Evolutionary conservation across 495 filamentous ascomycete species (phyloP).

Genomic region (Apodospora peruviana): DNA sequence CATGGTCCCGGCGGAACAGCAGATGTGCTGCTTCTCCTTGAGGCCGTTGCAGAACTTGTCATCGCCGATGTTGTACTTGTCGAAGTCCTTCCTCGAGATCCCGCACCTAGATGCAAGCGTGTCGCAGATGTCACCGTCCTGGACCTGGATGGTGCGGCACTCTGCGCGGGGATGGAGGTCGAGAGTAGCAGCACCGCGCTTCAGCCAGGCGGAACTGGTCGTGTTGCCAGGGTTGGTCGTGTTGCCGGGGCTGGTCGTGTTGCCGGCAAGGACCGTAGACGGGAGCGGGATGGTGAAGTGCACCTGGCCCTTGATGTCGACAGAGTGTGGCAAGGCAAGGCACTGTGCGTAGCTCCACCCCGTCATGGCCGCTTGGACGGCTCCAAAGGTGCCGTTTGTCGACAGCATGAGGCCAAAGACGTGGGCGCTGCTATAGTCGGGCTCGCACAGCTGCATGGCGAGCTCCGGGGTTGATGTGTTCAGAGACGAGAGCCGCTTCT

Average conservation of each 20-base stretch:
- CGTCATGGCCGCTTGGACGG: constrained; percentile 26
- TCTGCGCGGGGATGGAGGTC: background rate
- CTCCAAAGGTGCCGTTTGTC: constrained; percentile 25
- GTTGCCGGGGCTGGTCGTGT: background rate
- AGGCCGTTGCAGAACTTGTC: constrained; percentile 32
- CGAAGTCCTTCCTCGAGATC: constrained; percentile 32
- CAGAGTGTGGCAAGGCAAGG: constrained; percentile 16
- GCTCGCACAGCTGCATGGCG: constrained; percentile 34
- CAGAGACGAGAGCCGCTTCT: background rate
- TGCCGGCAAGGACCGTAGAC: background rate
- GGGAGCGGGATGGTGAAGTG: background rate
- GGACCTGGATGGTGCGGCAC: constrained; percentile 22
- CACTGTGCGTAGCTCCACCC: constrained; percentile 31
- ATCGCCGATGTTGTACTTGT: constrained; percentile 30
- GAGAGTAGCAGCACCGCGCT: background rate
- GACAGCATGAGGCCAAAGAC: constrained; percentile 29
- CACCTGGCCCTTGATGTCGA: background rate
- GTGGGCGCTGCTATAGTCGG: constrained; percentile 18
- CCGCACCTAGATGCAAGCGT: constrained; percentile 35
- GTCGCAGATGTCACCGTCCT: constrained; percentile 31
- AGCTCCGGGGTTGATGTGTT: constrained; percentile 3
- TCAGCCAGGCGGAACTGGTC: background rate
- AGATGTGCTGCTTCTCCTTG: constrained; percentile 33
- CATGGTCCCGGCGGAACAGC: constrained; percentile 37
- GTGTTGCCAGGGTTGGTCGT: constrained; percentile 1